Base-by-base conservation (phyloP, 2,329 filamentous ascomycete genomes). In the Aschersonia sp. region DNA sequence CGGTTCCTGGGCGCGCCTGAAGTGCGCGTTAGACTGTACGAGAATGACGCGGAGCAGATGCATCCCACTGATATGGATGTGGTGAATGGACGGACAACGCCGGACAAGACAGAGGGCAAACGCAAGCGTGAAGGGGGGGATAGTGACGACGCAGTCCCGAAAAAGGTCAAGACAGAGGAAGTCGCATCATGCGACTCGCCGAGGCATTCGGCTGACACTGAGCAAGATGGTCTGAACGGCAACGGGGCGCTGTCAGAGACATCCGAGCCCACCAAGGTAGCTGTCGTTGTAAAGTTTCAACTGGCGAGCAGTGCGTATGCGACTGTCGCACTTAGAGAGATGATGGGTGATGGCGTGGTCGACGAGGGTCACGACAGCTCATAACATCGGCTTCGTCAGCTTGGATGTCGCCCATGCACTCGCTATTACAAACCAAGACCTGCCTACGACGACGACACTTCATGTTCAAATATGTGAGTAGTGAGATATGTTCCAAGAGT, bases 21-120 rank as follows among this genome's bases (percentile, higher is more conserved):
- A 9, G 83, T 81, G 49, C 77, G 86, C 50, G 76, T 95, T 9
- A 81, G 76, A 58, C 66, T 71, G 4, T 97, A 96, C 60, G 59
- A 61, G 3, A 74, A 80, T 31, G 79, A 83, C 32, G 78, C 83
- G 35, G 81, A 94, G 66, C 89, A 97, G 66, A 81, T 97, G 66
- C 84, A 94, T 3, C 78, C 84, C 51, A 98, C 92, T 0, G 92
- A 98, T 62, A 59, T 92, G 49, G 86, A 96, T 55, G 67, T 74
- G 46, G 66, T 91, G 51, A 42, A 42, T 42, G 42, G 5, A 44
- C 20, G 20, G 20, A 20, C 20, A 20, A 20, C 20, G 20, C 20
- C 20, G 20, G 47, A 40, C 29, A 49, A 48, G 20, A 50, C 31
- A 9, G 44, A 47, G 9, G 47, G 49, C 29, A 58, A 58, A 47